Evolutionary conservation across 2,329 filamentous ascomycete genomes (phyloP).

Genomic region (Penicillium janthinellum): DNA sequence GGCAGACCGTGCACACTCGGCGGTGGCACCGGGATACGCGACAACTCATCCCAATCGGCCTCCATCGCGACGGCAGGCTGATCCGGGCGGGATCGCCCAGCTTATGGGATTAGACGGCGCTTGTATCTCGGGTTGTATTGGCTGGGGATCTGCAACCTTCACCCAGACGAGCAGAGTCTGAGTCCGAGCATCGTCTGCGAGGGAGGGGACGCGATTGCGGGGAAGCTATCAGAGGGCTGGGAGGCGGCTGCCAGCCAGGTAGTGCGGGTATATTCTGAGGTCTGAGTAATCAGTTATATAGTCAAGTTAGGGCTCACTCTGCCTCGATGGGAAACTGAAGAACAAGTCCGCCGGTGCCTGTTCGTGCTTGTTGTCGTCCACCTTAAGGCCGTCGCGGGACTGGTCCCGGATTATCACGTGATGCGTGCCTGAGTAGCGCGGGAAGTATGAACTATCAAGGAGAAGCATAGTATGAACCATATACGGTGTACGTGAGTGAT

Average conservation of each 20-base stretch:
- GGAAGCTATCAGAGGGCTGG: constrained; percentile 29
- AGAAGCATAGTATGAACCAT: not conserved
- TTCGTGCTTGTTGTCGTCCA: constrained; percentile 10
- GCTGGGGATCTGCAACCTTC: constrained; percentile 23
- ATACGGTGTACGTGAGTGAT: not conserved
- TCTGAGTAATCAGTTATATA: not conserved
- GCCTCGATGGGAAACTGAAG: constrained; percentile 11
- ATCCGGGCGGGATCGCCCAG: constrained; percentile 17
- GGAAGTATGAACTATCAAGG: not conserved
- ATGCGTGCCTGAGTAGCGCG: not conserved
- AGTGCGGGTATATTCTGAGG: not conserved
- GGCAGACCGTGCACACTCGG: constrained; percentile 70
- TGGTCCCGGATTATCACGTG: constrained; percentile 21
- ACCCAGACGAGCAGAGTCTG: constrained; percentile 36
- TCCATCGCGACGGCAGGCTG: constrained; percentile 42
- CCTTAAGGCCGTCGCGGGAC: constrained; percentile 8
- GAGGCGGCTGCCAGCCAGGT: not conserved
- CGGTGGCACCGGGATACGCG: constrained; percentile 78
- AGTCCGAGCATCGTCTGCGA: constrained; percentile 38
- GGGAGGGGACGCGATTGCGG: constrained; percentile 39
- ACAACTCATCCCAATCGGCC: constrained; percentile 64
- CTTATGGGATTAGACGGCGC: not conserved
- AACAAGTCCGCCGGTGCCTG: constrained; percentile 6
- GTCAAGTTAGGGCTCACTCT: not conserved
- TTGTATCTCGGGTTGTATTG: not conserved